Evolutionary conservation across 345 rosid species (phyloP), one percentile per base, ranked within the genome.

Genomic region (Euphorbia pulcherrima): DNA sequence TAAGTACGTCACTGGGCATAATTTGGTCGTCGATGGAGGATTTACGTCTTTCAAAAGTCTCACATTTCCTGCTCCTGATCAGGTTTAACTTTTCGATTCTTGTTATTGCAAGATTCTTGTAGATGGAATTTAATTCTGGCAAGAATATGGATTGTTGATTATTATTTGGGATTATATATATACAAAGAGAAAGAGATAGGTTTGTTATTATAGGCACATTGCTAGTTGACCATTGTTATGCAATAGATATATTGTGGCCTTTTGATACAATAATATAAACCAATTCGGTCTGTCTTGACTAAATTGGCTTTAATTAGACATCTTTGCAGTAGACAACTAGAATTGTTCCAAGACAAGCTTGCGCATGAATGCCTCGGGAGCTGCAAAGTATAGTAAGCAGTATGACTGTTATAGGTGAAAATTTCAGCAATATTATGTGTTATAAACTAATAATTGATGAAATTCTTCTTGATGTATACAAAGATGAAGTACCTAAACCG

Each of bases 11-110:
- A 88, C 78, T 41, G 98, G 94, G 18, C 97, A 88, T 77, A 93
- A 93, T 68, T 71, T 93, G 74, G 90, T 87, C 63, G 89, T 93
- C 8, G 98, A 93, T 75, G 98, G 98, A 74, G 98, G 97, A 14
- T 86, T 90, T 76, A 88, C 97, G 21, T 70, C 72, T 41, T 78
- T 87, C 68, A 92, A 88, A 80, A 78, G 41, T 61, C 35, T 88
- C 60, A 56, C 18, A 27, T 69, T 92, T 20, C 90, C 90, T 60
- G 67, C 80, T 59, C 86, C 88, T 13, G 79, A 78, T 69, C 66
- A 85, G 74, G 70, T 78, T 70, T 53, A 67, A 51, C 28, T 20
- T 29, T 23, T 24, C 35, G 10, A 24, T 24, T 51, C 33, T 54
- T 35, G 20, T 11, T 8, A 41, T n/a, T 8, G 41, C 20, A n/a